Base-by-base conservation (phyloP, 2,329 filamentous ascomycete species). In the Ophiostoma piceae region DNA sequence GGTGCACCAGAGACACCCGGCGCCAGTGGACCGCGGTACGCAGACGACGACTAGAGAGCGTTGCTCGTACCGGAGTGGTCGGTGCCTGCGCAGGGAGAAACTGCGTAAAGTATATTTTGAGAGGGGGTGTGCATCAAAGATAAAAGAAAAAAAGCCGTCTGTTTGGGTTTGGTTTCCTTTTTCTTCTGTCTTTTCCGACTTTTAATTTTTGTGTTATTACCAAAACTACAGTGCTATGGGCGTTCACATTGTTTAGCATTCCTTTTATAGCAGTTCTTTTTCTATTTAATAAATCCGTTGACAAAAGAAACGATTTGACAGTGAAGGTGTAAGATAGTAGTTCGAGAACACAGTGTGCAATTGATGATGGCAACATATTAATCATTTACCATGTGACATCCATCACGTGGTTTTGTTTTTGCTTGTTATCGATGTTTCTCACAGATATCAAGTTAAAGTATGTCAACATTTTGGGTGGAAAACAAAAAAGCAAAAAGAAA, bases 1-100 rank as follows among this genome's bases (percentile, higher is more conserved):
- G 81, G 82, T 14, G 82, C 83, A 37, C 82, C 86, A 1, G 87
- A 88, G 77, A 88, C 87, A 22, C 87, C 88, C 37, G 87, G 86
- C 26, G 86, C 85, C 3, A 86, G 84, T 67, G 85, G 84, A 16
- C 85, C 84, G 57, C 78, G 81, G 71, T 85, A 86, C 75, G 82
- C 82, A 16, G 84, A 86, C 72, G 84, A 86, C 72, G 84, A 85
- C 71, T 80, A 70, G 68, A 69, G 37, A 29, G 65, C 22, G 65
- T 65, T 65, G 32, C 35, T 39, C 9, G 19, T 19, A 19, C 35
- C 32, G 14, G 62, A 65, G 62, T 39, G 62, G 62, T 22, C 65
- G 14, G 65, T 29, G 37, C 65, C 37, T 66, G 37, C 14, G 35
- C 39, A 22, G n/a, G 37, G 64, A 7, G 37, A 16, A n/a, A 19